phyloP scores from a whole-genome alignment of 139 green algal species.

The Gonium pectorale region DNA sequence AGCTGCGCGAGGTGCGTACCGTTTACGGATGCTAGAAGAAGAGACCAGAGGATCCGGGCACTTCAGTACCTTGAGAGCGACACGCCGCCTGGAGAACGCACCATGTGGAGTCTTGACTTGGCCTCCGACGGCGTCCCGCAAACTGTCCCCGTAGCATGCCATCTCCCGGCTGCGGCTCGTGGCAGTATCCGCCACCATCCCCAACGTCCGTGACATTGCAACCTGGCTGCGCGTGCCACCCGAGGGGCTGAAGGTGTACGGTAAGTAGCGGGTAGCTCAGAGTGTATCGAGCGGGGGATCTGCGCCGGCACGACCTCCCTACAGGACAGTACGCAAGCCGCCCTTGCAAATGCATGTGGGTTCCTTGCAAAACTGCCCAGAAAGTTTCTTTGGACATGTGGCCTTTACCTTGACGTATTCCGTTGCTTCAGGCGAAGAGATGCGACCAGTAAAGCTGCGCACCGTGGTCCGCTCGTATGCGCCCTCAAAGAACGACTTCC shows the following conservation, averaged over 20 bases:
- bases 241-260: conserved; percentile 70
- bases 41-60: background rate
- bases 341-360: too few species aligned
- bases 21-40: background rate
- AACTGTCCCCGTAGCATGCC: conserved; percentile 57
- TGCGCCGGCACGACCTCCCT: too few species aligned
- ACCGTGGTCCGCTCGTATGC: conserved; percentile 83
- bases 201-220: conserved; percentile 84
- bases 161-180: conserved; percentile 84
- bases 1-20: conserved; percentile 65
- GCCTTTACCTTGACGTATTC: too few species aligned
- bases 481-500: conserved; percentile 82
- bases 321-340: too few species aligned
- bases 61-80: too few species aligned
- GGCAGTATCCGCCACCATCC: conserved; percentile 89
- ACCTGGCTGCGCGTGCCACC: conserved; percentile 64
- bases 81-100: too few species aligned
- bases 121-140: too few species aligned
- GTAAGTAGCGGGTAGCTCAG: too few species aligned
- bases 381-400: too few species aligned
- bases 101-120: too few species aligned
- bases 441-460: conserved; percentile 86
- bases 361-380: too few species aligned
- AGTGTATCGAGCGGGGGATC: too few species aligned
- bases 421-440: conserved; percentile 81